Base-by-base conservation (phyloP, 768 basidiomycete species). In the Leccinum arenicola region DNA sequence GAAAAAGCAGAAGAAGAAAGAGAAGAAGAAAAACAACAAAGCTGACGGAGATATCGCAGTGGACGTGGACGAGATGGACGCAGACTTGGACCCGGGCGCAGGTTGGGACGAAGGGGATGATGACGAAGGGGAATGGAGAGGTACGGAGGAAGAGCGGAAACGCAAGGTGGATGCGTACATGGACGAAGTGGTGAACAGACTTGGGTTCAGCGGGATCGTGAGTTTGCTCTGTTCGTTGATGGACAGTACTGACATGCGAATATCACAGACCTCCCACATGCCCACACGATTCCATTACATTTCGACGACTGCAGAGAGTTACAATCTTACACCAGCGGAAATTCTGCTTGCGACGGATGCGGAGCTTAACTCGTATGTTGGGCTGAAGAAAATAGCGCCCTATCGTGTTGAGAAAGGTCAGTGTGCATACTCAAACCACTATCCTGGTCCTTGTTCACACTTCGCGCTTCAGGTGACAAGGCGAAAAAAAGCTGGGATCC, bases 171-270 rank as follows among this genome's bases (percentile, higher is more conserved):
- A 95, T 55, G 80, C 92, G 68, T 93, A 95, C 67, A 90, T 98
- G 89, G 89, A 94, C 61, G 91, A 94, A 71, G 78, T 98, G 45
- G 89, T 95, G 70, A 87, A 81, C 36, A 59, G 49, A 33, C 79
- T 98, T 17, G 96, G 98, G 61, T 96, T 98, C 77, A 98, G 98
- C 72, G 95, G 96, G 67, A 84, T 98, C 78, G 95, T 95, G 60
- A 67, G 87, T 78, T 29, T 48, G 4, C 31, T 23, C 48, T 6
- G 45, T 6, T 40, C 52, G 31, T n/a, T 40, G 49, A 10, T 6
- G 14, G 9, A n/a, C 14, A 49, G 21, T 27, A n/a, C 52, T 64
- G 11, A 59, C 45, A 50, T 31, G 15, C 40, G n/a, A 59, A 35
- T 9, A 53, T 15, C 63, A 23, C 67, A 95, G 95, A 87, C 96